Evolutionary conservation across 495 filamentous ascomycete genomes (phyloP).

Genomic region (Penicillium daleae): DNA sequence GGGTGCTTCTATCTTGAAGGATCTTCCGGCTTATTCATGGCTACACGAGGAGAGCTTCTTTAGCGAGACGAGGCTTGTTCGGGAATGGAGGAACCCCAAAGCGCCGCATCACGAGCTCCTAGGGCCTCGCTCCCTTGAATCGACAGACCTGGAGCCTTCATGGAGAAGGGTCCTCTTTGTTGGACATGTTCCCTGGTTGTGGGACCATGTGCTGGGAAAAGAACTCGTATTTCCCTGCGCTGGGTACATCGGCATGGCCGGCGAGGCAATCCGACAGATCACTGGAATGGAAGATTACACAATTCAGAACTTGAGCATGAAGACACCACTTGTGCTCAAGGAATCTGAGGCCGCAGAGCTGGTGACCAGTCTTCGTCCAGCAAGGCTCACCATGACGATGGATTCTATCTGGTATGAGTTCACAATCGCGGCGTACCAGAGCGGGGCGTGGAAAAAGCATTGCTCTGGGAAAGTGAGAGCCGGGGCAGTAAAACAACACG

Average conservation of each 20-base stretch:
- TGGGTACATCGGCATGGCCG: conserved; percentile 50
- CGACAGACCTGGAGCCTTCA: conserved; percentile 44
- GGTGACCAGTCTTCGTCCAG: conserved; percentile 42
- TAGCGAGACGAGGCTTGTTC: conserved; percentile 29
- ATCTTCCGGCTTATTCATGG: conserved; percentile 57
- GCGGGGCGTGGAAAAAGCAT: conserved; percentile 2
- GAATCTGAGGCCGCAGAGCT: conserved; percentile 45
- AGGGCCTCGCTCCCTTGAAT: conserved; percentile 43
- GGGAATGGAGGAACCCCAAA: conserved; percentile 49
- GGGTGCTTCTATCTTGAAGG: conserved; percentile 28
- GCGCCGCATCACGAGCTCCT: conserved; percentile 50
- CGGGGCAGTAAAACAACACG: neutral
- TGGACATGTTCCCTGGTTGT: conserved; percentile 50
- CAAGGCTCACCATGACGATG: conserved; percentile 34
- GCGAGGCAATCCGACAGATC: conserved; percentile 45
- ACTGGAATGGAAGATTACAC: neutral
- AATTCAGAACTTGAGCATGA: conserved; percentile 8
- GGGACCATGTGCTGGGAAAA: conserved; percentile 43
- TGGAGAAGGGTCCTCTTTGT: conserved; percentile 54
- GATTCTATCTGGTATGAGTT: conserved; percentile 52
- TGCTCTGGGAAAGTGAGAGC: neutral
- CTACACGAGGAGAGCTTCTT: conserved; percentile 44
- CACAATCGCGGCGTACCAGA: conserved; percentile 39
- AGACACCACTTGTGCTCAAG: conserved; percentile 43
- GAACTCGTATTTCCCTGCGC: conserved; percentile 51